Evolutionary conservation across 306 rosid genomes (phyloP).

Genomic region (Corylus americana): DNA sequence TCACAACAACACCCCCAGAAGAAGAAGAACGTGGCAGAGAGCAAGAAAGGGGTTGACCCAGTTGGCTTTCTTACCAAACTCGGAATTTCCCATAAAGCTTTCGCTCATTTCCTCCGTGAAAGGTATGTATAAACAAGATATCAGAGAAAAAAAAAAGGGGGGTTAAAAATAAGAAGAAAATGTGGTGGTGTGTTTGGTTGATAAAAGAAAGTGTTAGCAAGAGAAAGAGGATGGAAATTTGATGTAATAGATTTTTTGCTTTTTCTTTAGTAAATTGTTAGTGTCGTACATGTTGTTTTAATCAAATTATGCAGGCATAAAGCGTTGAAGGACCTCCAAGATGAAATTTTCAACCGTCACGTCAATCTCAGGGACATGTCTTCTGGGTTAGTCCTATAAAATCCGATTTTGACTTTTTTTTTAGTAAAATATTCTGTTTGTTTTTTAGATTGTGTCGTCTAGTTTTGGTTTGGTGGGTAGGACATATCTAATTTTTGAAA

Average conservation of each 20-base stretch:
- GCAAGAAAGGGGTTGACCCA: slow-evolving; percentile 70
- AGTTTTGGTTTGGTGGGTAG: background rate
- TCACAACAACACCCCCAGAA: slow-evolving; percentile 29
- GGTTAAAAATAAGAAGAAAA: background rate
- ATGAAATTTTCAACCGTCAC: slow-evolving; percentile 72
- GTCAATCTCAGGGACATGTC: slow-evolving; percentile 70
- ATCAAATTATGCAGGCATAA: slow-evolving; percentile 58
- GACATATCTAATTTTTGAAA: slow-evolving; percentile 2
- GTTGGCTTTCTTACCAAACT: slow-evolving; percentile 79
- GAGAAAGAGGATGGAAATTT: slow-evolving; percentile 8
- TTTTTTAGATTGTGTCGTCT: slow-evolving; percentile 15
- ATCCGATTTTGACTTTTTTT: slow-evolving; percentile 15
- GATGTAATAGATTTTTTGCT: too few species aligned
- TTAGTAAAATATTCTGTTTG: background rate
- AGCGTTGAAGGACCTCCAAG: slow-evolving; percentile 73
- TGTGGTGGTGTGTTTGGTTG: background rate
- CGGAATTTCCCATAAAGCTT: slow-evolving; percentile 76
- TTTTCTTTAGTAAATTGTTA: too few species aligned
- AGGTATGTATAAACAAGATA: slow-evolving; percentile 41
- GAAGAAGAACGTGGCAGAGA: slow-evolving; percentile 36
- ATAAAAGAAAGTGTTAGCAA: background rate
- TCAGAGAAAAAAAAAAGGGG: background rate
- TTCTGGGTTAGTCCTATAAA: slow-evolving; percentile 76
- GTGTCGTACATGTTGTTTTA: slow-evolving; percentile 1
- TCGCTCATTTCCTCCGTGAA: slow-evolving; percentile 87